phyloP scores from a whole-genome alignment of 2,329 filamentous ascomycete species.

The Emmonsiellopsis sp. region DNA sequence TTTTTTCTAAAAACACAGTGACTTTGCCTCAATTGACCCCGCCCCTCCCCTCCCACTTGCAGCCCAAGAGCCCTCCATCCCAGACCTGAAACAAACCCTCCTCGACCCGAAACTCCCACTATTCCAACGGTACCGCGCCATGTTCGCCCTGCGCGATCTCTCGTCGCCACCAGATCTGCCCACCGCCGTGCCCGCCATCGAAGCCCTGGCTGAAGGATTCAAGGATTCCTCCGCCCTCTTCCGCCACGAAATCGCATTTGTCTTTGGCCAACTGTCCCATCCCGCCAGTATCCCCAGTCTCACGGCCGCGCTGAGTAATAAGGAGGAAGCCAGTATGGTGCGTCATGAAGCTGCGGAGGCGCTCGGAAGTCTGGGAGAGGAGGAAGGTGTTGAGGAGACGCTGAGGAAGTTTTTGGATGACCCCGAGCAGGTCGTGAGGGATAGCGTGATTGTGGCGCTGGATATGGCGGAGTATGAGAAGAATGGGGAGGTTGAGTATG shows the following conservation, averaged over 20 bases:
- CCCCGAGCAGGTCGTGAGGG: conserved; percentile 83
- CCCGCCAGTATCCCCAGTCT: conserved; percentile 93
- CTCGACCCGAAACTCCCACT: conserved; percentile 72
- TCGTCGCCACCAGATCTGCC: conserved; percentile 86
- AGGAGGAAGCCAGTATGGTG: conserved; percentile 87
- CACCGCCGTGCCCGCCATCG: conserved; percentile 78
- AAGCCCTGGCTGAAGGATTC: conserved; percentile 77
- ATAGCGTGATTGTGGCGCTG: conserved; percentile 88
- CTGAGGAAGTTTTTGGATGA: conserved; percentile 79
- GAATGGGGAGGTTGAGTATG: conserved; percentile 81
- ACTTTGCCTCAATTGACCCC: conserved; percentile 92
- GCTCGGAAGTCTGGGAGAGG: conserved; percentile 84
- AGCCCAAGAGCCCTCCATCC: conserved; percentile 54
- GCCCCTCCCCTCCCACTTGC: conserved; percentile 75
- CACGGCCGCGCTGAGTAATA: conserved; percentile 65
- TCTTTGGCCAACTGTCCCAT: conserved; percentile 92
- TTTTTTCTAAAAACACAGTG: conserved; percentile 44
- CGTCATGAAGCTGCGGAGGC: conserved; percentile 96
- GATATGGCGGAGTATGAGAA: conserved; percentile 98
- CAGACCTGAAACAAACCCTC: conserved; percentile 64
- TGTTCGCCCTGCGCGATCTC: conserved; percentile 94
- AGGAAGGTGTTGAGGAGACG: conserved; percentile 82
- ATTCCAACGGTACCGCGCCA: conserved; percentile 90
- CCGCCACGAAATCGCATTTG: conserved; percentile 95
- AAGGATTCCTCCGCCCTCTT: conserved; percentile 83